Base-by-base conservation (phyloP, 768 basidiomycete species). In the Leccinum subgranulosum region DNA sequence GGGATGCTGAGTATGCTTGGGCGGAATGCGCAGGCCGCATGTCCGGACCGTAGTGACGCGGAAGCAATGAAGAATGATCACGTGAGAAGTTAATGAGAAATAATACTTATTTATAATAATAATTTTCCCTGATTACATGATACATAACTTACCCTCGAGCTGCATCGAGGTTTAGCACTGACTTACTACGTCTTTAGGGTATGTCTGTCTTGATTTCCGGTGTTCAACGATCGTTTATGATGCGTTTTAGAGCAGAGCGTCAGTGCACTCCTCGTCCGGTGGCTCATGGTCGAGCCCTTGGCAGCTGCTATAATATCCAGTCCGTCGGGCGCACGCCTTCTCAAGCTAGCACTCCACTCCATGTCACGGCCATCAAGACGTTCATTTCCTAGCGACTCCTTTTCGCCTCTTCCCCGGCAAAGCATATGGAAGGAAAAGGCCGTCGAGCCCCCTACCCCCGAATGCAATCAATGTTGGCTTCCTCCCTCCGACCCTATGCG, bases 201-300 rank as follows among this genome's bases (percentile, higher is more conserved):
- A 48, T 14, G 60, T 63, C 19, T 28, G 6, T 36, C 41, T 49
- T 9, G 41, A 9, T 21, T 27, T 10, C 36, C n/a, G 11, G 14
- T n/a, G 10, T 43, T 54, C 23, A 2, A 25, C 19, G 3, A 27
- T 19, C 14, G 17, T 25, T 45, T 19, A 15, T 51, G 25, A 15
- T 14, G 17, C 21, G 12, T 25, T n/a, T 39, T 17, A 36, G 27
- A 53, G 54, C 49, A 31, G 46, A 49, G 19, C 45, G 10, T 39
- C 10, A 51, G 64, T 61, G 19, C 17, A 48, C 67, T 50, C 49
- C 55, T 41, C 25, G 43, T 27, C 53, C 63, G 66, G 61, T 70
- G 41, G 73, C 74, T 73, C 76, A 87, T 86, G 85, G 77, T 86
- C 65, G 84, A 87, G 77, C 82, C 84, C 66, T 73, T 87, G 62